A percentile compares a stretch with the other conserved stretches of the same genome.
These are phyloP conservation scores for Fraxinus albicans DNA, from an alignment of 305 asterid genomes.

Conservation along the genomic window DNA sequence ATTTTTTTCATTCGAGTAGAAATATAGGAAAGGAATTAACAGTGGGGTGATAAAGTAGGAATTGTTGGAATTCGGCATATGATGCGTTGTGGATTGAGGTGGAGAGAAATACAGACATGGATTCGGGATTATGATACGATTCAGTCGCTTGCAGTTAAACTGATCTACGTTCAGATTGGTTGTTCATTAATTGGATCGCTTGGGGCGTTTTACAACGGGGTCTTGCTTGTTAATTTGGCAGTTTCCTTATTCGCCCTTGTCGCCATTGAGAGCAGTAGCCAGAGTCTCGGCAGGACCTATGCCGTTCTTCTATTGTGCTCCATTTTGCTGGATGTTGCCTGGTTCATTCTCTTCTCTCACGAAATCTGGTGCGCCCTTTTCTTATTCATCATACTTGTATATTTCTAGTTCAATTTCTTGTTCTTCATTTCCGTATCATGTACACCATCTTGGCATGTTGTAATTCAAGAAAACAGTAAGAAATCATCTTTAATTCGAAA, in stretches of 20 bases:
- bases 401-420: background rate
- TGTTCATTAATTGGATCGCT: slow-evolving; percentile 89
- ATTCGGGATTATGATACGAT: slow-evolving; percentile 82
- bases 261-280: slow-evolving; percentile 95
- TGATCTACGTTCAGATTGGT: slow-evolving; percentile 86
- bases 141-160: slow-evolving; percentile 71
- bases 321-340: slow-evolving; percentile 64
- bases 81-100: slow-evolving; percentile 55
- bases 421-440: background rate
- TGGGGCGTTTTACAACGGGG: slow-evolving; percentile 81
- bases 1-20: background rate
- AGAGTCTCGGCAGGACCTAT: slow-evolving; percentile 90
- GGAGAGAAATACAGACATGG: slow-evolving; percentile 62
- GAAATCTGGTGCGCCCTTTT: slow-evolving; percentile 49
- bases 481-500: background rate
- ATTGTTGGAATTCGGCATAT: slow-evolving; percentile 3
- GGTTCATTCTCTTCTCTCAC: slow-evolving; percentile 71
- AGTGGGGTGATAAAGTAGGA: background rate
- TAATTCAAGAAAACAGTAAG: background rate
- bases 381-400: background rate
- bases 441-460: background rate
- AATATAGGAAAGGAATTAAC: background rate
- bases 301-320: slow-evolving; percentile 80
- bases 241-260: slow-evolving; percentile 80
- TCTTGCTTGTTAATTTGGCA: slow-evolving; percentile 69